A percentile compares a stretch with the other conserved stretches of the same genome.
phyloP scores from a whole-genome alignment of 1,284 basidiomycete species.

The Cryptococcus sp. region DNA sequence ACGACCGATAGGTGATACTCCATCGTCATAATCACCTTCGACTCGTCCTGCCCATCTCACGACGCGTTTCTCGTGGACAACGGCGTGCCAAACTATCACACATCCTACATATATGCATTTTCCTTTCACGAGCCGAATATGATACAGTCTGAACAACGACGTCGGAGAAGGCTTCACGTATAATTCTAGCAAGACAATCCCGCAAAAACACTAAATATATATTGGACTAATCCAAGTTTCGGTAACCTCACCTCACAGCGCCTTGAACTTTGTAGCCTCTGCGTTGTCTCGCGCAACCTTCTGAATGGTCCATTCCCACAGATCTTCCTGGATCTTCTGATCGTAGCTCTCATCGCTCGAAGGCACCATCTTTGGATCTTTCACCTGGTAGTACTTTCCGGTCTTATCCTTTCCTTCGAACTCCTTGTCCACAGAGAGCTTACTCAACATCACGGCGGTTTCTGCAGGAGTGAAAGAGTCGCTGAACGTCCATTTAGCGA shows the following conservation, averaged over 20 bases:
- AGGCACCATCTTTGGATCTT: constrained; percentile 4
- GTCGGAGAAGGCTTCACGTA: no score
- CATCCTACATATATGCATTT: no score
- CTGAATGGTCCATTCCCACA: constrained; percentile 29
- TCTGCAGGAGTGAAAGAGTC: constrained; percentile 4
- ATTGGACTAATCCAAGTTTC: no score
- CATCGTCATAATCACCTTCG: no score
- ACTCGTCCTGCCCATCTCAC: no score
- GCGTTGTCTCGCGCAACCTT: constrained; percentile 5
- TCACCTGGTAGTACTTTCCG: constrained; percentile 21
- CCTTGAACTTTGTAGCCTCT: neutral
- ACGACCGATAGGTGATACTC: no score
- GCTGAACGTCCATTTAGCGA: constrained; percentile 4
- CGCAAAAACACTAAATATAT: no score
- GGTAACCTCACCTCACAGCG: neutral
- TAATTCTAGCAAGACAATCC: no score
- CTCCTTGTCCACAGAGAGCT: constrained; percentile 11
- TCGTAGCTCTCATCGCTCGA: constrained; percentile 18
- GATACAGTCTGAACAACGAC: no score
- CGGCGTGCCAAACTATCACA: no score
- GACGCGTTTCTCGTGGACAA: no score
- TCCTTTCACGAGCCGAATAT: no score
- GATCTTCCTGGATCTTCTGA: constrained; percentile 21
- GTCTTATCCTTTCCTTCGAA: constrained; percentile 10
- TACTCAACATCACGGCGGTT: constrained; percentile 10